Evolutionary conservation across 371 early-diverging fungal genomes (phyloP).

Genomic region (Parasitella parasitica): DNA sequence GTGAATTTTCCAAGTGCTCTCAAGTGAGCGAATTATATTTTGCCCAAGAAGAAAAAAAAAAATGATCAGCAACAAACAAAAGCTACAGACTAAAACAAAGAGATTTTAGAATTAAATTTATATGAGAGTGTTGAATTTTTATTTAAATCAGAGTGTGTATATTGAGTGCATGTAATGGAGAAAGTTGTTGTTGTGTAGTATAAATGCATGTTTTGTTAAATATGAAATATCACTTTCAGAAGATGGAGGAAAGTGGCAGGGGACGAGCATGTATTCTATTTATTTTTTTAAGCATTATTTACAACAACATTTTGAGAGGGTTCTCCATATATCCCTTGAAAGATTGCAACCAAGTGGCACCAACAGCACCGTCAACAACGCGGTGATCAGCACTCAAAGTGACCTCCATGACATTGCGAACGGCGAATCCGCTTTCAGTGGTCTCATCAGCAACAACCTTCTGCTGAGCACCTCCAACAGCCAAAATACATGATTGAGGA

Average conservation of each 20-base stretch:
- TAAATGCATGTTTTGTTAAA: background rate
- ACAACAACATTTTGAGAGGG: slow-evolving; percentile 39
- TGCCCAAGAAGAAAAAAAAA: background rate
- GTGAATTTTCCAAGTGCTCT: background rate
- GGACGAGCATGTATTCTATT: background rate
- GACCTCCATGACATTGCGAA: slow-evolving; percentile 78
- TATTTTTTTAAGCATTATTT: background rate
- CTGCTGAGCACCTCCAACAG: slow-evolving; percentile 85
- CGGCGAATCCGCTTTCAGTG: slow-evolving; percentile 62
- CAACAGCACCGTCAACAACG: slow-evolving; percentile 96
- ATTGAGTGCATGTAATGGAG: background rate
- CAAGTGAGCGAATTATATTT: background rate
- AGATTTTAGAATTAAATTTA: background rate
- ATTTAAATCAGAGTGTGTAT: background rate
- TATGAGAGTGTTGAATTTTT: background rate
- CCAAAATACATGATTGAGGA: slow-evolving; percentile 93
- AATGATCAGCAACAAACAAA: background rate
- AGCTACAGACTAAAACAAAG: too few species aligned
- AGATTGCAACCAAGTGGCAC: slow-evolving; percentile 89
- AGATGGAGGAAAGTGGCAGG: background rate
- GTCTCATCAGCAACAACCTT: slow-evolving; percentile 82
- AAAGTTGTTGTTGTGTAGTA: background rate
- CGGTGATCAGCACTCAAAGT: slow-evolving; percentile 96
- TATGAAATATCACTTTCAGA: background rate
- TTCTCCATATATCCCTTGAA: slow-evolving; percentile 95